Evolutionary conservation across 495 filamentous ascomycete species (phyloP).

Genomic region (Diplogelasinospora grovesii): DNA sequence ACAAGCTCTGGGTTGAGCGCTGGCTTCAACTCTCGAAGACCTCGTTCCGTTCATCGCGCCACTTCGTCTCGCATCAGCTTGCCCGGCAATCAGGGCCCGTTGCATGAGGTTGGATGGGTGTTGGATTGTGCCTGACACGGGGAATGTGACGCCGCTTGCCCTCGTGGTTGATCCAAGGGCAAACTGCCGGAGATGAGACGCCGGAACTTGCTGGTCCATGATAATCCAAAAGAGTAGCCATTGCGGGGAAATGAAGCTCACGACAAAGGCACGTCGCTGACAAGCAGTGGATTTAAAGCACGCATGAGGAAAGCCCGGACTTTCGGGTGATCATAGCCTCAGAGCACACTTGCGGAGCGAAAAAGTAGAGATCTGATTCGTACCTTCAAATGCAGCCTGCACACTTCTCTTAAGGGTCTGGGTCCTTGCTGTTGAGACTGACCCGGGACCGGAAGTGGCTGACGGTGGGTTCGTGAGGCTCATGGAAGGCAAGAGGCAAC

Average conservation of each 20-base stretch:
- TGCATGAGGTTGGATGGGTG: too few species aligned
- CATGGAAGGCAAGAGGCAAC: conserved; percentile 21
- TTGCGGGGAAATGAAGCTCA: background rate
- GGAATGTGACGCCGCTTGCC: background rate
- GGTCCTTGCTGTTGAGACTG: conserved; percentile 32
- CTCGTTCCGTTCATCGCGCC: conserved; percentile 19
- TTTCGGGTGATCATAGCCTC: conserved; percentile 11
- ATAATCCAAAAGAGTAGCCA: background rate
- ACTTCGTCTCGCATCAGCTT: background rate
- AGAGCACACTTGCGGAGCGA: conserved; percentile 8
- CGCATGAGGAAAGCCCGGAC: conserved; percentile 8
- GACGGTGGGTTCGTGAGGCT: conserved; percentile 41
- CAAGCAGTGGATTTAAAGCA: too few species aligned
- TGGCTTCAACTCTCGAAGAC: conserved; percentile 16
- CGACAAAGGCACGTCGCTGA: too few species aligned
- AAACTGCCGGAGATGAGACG: too few species aligned
- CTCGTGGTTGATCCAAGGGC: background rate
- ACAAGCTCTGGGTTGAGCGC: conserved; percentile 15
- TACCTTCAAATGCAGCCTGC: conserved; percentile 77
- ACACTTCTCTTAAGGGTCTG: conserved; percentile 65
- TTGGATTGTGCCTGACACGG: too few species aligned
- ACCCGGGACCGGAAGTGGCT: conserved; percentile 37
- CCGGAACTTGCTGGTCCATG: too few species aligned
- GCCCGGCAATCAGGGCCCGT: too few species aligned
- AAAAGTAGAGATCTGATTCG: conserved; percentile 16